Evolutionary conservation across 352 stramenopile genomes (phyloP), one percentile per base, ranked within the genome.

Genomic region (Paralagenidium karlingii): DNA sequence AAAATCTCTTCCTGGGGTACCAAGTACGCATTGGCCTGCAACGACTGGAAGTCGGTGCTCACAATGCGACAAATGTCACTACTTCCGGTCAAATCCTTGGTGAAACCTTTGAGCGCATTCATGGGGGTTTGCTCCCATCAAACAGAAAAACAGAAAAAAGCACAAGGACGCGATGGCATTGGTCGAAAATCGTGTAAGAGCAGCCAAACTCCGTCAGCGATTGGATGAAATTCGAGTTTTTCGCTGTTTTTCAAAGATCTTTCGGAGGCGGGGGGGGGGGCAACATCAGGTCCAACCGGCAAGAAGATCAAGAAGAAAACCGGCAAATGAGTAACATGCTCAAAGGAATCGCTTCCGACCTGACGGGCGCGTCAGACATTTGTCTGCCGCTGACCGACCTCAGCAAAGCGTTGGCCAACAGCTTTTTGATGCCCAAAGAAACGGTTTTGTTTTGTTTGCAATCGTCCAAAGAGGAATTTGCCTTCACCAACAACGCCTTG

Each of bases 381-480:
- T 55, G 47, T 27, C 26, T 13, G 38, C 47, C 57, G 6, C 38
- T 74, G 8, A 47, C 38, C 1, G 55, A 78, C 41, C 57, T 80
- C n/a, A 55, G 47, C 39, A 66, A 76, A 46, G 53, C 60, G 10
- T 75, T 82, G 55, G 79, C 68, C n/a, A 82, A 69, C 53, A 45
- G 24, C 53, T 82, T 38, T 49, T 43, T 11, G 13, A n/a, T 55
- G 16, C 41, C 47, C 13, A 29, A 24, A 8, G 47, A 55, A 32
- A 29, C n/a, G 13, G 45, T 55, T 26, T 18, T 49, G 28, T 55
- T 55, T 38, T 32, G 40, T 15, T 34, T 55, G 16, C 47, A 55
- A 19, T 55, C 47, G 24, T 16, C 40, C 1, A 55, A 55, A 31
- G 47, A 55, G 27, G 47, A 55, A 31, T 55, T 37, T 18, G 34